A percentile compares a stretch with the other conserved stretches of the same genome.
phyloP scores from a whole-genome alignment of 176 grass and related monocot genomes.

The Guadua angustifolia region DNA sequence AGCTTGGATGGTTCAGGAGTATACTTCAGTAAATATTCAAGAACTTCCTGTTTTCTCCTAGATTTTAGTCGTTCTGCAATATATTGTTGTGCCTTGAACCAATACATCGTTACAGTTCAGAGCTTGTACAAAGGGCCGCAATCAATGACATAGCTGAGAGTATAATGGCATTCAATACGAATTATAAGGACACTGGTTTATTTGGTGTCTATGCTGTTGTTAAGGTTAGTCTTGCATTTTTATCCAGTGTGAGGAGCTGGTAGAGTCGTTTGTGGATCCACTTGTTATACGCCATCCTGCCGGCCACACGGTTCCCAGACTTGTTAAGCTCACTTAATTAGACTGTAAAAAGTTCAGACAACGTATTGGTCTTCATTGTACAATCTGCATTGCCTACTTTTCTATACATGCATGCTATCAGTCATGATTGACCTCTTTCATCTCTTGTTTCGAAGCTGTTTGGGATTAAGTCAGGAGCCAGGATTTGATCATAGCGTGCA shows the following conservation, averaged over 20 bases:
- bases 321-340: too few species aligned
- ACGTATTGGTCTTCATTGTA: constrained; percentile 39
- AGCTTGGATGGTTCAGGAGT: constrained; percentile 2
- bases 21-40: background rate
- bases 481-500: constrained; percentile 58
- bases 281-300: too few species aligned
- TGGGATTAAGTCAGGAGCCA: constrained; percentile 74
- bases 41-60: background rate
- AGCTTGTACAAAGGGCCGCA: constrained; percentile 86
- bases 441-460: constrained; percentile 59
- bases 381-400: background rate
- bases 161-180: constrained; percentile 96
- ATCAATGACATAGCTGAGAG: constrained; percentile 99
- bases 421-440: constrained; percentile 42
- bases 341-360: too few species aligned
- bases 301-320: too few species aligned
- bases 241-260: too few species aligned
- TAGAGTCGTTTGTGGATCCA: too few species aligned
- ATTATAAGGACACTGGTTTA: constrained; percentile 94
- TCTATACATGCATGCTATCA: background rate
- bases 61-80: background rate
- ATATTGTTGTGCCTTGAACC: background rate
- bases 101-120: constrained; percentile 71
- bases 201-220: constrained; percentile 98
- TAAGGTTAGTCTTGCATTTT: constrained; percentile 57